Conservation (phyloP, 2,329 filamentous ascomycete species). For the Pseudovirgaria hyperparasitica region DNA sequence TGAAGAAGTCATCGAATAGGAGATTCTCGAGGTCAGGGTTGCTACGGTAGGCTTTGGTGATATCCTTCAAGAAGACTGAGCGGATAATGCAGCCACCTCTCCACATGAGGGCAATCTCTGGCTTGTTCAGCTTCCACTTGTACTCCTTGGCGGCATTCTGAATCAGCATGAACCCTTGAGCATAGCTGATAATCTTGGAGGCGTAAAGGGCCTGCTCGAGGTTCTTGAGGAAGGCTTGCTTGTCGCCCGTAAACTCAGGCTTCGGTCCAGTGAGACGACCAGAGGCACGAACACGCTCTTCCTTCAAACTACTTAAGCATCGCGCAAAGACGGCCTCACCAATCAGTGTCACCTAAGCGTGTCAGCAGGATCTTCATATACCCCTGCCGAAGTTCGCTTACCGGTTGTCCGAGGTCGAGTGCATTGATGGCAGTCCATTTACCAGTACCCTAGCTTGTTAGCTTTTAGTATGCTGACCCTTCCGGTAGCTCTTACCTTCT, state of each 20-base stretch:
- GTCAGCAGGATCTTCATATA: too few species aligned
- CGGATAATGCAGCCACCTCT: conserved; percentile 99
- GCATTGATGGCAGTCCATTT: conserved; percentile 99
- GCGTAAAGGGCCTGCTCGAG: conserved; percentile 98
- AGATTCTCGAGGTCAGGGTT: conserved; percentile 95
- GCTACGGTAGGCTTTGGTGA: conserved; percentile 90
- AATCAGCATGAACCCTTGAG: conserved; percentile 99
- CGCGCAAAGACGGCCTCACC: conserved; percentile 93
- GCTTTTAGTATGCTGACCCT: conserved; percentile 84
- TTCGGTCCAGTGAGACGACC: conserved; percentile 64
- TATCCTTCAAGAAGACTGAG: conserved; percentile 99
- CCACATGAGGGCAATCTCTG: conserved; percentile 99
- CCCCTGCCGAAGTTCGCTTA: too few species aligned
- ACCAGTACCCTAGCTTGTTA: too few species aligned
- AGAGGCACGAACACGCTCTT: conserved; percentile 75
- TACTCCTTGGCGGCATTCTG: conserved; percentile 96
- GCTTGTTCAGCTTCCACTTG: conserved; percentile 99
- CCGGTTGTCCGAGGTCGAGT: conserved; percentile 94
- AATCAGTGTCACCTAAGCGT: conserved; percentile 89
- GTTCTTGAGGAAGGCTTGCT: conserved; percentile 86
- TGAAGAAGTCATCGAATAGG: conserved; percentile 99
- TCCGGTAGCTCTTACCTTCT: conserved; percentile 60
- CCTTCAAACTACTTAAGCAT: conserved; percentile 89
- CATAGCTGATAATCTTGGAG: conserved; percentile 99
- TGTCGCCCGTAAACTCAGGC: conserved; percentile 77